phyloP scores from a whole-genome alignment of 2,329 filamentous ascomycete genomes.

The Colletotrichum simmondsii region DNA sequence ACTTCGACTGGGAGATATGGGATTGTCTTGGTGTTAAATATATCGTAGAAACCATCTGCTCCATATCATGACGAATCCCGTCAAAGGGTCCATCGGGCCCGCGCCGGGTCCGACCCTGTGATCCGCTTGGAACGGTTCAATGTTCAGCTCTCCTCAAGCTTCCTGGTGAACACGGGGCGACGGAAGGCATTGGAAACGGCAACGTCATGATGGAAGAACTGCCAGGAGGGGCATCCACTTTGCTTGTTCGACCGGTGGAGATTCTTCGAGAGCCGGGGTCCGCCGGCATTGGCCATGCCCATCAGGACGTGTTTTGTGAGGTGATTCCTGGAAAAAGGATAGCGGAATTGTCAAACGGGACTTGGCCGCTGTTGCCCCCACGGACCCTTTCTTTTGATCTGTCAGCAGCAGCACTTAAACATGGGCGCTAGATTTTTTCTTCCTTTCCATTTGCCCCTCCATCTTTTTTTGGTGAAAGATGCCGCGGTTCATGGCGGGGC shows the following conservation, averaged over 20 bases:
- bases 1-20: neutral
- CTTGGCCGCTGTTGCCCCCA: neutral
- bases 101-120: conserved; percentile 20
- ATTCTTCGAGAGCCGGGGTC: neutral
- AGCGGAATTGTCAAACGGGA: neutral
- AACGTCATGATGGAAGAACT: conserved; percentile 32
- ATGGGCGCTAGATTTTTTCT: neutral
- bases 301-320: conserved; percentile 5
- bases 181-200: conserved; percentile 18
- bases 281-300: conserved; percentile 1
- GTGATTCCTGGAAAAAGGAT: conserved; percentile 22
- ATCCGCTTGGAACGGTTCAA: neutral
- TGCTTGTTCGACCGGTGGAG: neutral
- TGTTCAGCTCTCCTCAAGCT: neutral
- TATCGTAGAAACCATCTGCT: neutral
- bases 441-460: conserved; percentile 21
- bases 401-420: conserved; percentile 10
- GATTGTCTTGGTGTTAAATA: conserved; percentile 2
- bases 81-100: conserved; percentile 7
- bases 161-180: neutral
- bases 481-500: conserved; percentile 28
- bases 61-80: conserved; percentile 2
- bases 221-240: conserved; percentile 3
- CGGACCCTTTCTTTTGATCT: neutral
- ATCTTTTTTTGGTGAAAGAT: conserved; percentile 1